Base-by-base conservation (phyloP, 257 asterid species). In the Solanum phureja region DNA sequence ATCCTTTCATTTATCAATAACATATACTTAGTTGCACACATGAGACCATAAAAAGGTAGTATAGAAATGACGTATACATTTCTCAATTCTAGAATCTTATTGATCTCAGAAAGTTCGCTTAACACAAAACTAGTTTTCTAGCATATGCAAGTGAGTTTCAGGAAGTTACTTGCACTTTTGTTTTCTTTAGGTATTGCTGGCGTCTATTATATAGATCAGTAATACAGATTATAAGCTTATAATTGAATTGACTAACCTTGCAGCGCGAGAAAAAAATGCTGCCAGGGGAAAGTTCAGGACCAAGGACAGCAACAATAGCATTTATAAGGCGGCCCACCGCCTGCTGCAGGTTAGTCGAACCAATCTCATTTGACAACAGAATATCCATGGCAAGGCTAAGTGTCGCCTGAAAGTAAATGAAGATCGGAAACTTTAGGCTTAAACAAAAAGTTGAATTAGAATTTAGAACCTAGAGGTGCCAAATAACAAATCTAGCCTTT, bases 271-370 rank as follows among this genome's bases (percentile, higher is more conserved):
- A 97, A 90, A 97, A 96, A 86, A 95, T 96, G 93, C 99, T 96
- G 82, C 95, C 97, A 88, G 99, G 98, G 89, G 98, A 88, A 91
- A 97, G 99, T 90, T 97, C 99, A 72, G 99, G 99, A 90, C 99
- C 99, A 88, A 96, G 94, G 88, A 97, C 97, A 66, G 99, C 99
- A 89, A 97, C 98, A 89, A 96, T 93, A 87, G 99, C 99, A 92
- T 97, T 97, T 88, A 97, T 92, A 83, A 97, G 98, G 90, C 98
- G 96, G 86, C 98, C 99, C 91, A 97, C 95, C 81, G 97, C 96
- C 91, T 95, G 99, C 91, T 96, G 99, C 90, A 97, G 92, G 90
- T 97, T 98, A 90, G 95, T 94, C 93, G 90, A 94, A 86, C 98
- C 98, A 94, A 95, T 94, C 91, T 94, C 99, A 89, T 95, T 98